Conservation (phyloP, 1,284 basidiomycete species). For the Malassezia pachydermatis region DNA sequence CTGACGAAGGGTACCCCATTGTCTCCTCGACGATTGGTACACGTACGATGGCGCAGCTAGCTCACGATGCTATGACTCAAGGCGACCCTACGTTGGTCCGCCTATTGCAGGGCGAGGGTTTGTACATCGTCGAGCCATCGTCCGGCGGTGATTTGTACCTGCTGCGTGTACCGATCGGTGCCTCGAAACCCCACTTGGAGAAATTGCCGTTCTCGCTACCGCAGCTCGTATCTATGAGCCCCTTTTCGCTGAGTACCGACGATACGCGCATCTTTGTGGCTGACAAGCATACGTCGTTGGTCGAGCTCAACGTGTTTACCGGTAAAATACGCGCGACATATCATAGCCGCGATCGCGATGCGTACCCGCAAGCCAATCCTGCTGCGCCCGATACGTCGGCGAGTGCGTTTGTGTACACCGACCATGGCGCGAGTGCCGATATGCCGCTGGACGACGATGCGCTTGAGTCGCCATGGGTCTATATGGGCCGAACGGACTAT, state of each 20-base stretch:
- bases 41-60: slow-evolving; percentile 33
- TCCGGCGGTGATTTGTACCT: slow-evolving; percentile 73
- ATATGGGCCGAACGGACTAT: slow-evolving; percentile 41
- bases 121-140: slow-evolving; percentile 82
- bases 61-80: slow-evolving; percentile 11
- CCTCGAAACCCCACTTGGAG: slow-evolving; percentile 50
- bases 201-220: slow-evolving; percentile 74
- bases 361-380: not conserved
- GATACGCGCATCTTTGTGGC: slow-evolving; percentile 70
- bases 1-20: slow-evolving; percentile 22
- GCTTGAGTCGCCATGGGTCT: slow-evolving; percentile 25
- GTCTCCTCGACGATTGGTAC: slow-evolving; percentile 33
- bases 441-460: not conserved
- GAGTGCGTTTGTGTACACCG: not conserved
- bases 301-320: slow-evolving; percentile 70
- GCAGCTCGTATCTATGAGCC: slow-evolving; percentile 75
- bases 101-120: slow-evolving; percentile 58
- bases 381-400: not conserved
- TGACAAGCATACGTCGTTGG: slow-evolving; percentile 67
- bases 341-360: slow-evolving; percentile 48
- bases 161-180: slow-evolving; percentile 48
- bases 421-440: not conserved
- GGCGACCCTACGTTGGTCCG: slow-evolving; percentile 21
- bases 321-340: slow-evolving; percentile 69
- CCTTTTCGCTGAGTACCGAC: slow-evolving; percentile 64